Evolutionary conservation across 1,284 basidiomycete species (phyloP), one percentile per base, ranked within the genome.

Genomic region (Ganoderma leucocontextum): DNA sequence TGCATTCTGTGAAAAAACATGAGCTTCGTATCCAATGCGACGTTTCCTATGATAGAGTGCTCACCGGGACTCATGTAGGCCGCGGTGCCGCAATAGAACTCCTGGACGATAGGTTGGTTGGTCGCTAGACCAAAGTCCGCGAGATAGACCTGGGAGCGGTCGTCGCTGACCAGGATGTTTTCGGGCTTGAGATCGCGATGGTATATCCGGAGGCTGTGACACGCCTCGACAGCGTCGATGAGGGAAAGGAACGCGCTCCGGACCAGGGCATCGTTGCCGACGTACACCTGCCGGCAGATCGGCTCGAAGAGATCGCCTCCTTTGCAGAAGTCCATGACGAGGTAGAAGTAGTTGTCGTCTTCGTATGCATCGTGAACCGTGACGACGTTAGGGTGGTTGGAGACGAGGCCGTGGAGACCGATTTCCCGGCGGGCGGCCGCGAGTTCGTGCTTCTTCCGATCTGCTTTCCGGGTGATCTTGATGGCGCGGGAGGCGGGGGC

Each of bases 141-240:
- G 47, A 92, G 76, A 57, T 85, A 84, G 29, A 91, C 82, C 66
- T 81, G 80, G 65, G 79, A 80, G 49, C 87, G 85, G 58, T 77
- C 76, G 10, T 68, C 70, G 65, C 53, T 83, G 75, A 88, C 87
- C 44, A 93, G 81, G 70, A 92, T 88, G 79, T 93, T 92, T 75
- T 91, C 90, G 19, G 91, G 90, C 78, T 92, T 93, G 65, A 93
- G 80, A 74, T 92, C 91, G 36, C 89, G 88, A 76, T 91, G 90
- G 78, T 84, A 90, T 76, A 91, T 86, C 49, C 86, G 85, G 62
- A 84, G 77, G 39, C 77, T 73, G 78, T 91, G 90, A 76, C 88
- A 89, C 72, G 85, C 85, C 53, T 86, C 80, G 65, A 92, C 85
- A 9, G 89, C 87, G 71, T 89, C 87, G 74, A 91, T 76, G 72